These are phyloP conservation scores for Tolypocladium endophyticum DNA, from an alignment of 2,329 filamentous ascomycete genomes.

Conservation along the genomic window DNA sequence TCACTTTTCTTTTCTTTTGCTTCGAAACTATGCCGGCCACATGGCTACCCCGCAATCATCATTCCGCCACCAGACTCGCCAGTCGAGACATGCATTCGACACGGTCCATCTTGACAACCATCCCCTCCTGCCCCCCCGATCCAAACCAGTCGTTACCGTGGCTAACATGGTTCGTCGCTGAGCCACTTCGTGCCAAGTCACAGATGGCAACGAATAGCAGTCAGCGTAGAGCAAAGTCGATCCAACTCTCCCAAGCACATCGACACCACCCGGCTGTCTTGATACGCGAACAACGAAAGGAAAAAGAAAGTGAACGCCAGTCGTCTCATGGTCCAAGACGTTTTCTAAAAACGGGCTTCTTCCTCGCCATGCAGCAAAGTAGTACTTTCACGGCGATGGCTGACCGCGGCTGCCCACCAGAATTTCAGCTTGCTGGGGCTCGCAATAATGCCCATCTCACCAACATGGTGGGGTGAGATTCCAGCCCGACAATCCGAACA, in stretches of 20 bases:
- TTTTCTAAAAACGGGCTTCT: conserved; percentile 35
- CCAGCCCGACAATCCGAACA: conserved; percentile 12
- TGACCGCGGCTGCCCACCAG: conserved; percentile 14
- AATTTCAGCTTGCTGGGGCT: conserved; percentile 11
- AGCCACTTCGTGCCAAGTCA: background rate
- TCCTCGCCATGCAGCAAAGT: conserved; percentile 24
- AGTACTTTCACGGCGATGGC: conserved; percentile 13
- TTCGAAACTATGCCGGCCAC: conserved; percentile 4
- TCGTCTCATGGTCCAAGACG: conserved; percentile 39
- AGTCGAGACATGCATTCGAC: background rate
- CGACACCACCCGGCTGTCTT: conserved; percentile 14
- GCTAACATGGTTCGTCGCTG: background rate
- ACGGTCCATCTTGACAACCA: background rate
- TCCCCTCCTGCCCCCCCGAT: background rate
- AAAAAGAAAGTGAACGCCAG: conserved; percentile 33
- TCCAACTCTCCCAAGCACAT: conserved; percentile 13
- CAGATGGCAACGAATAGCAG: conserved; percentile 2
- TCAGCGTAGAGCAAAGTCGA: conserved; percentile 9
- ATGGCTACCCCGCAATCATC: conserved; percentile 3
- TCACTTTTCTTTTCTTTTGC: conserved; percentile 3
- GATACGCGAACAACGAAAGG: conserved; percentile 19
- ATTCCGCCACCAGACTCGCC: background rate
- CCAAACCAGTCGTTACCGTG: conserved; percentile 1
- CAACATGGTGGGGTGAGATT: conserved; percentile 16
- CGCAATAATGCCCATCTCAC: conserved; percentile 15